A percentile compares a stretch with the other conserved stretches of the same genome.
These are phyloP conservation scores for Termitomyces sp. DNA, from an alignment of 768 basidiomycete genomes.

Conservation along the genomic window DNA sequence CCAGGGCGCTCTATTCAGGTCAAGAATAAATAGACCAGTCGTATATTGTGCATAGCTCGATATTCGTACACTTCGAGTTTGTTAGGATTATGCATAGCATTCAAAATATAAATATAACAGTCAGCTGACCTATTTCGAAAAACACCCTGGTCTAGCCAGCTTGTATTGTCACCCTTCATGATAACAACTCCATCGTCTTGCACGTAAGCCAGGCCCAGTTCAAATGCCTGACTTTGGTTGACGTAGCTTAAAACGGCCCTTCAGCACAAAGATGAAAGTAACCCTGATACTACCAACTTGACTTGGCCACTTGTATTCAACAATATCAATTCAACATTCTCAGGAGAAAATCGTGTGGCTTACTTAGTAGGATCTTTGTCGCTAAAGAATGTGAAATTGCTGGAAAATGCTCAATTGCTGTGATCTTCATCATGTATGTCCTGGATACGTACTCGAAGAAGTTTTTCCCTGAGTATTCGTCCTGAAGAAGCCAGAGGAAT, in stretches of 20 bases:
- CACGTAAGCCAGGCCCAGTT: constrained; percentile 49
- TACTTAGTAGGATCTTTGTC: constrained; percentile 66
- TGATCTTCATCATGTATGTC: not conserved
- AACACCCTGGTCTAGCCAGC: constrained; percentile 43
- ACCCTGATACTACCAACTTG: constrained; percentile 37
- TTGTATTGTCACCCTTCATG: constrained; percentile 75
- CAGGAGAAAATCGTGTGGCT: constrained; percentile 15
- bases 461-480: constrained; percentile 55
- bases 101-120: too few species aligned
- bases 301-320: constrained; percentile 53
- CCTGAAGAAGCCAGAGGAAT: constrained; percentile 63
- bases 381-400: constrained; percentile 56
- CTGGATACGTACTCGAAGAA: constrained; percentile 62
- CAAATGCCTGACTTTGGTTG: constrained; percentile 45
- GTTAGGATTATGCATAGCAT: not conserved
- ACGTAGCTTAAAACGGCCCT: constrained; percentile 46
- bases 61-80: constrained; percentile 59
- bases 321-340: constrained; percentile 9
- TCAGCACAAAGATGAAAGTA: constrained; percentile 9
- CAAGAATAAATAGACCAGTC: constrained; percentile 79
- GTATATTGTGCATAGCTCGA: constrained; percentile 58
- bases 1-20: constrained; percentile 80
- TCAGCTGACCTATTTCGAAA: constrained; percentile 52
- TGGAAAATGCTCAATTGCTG: constrained; percentile 13
- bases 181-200: constrained; percentile 53